Evolutionary conservation across 1,284 basidiomycete species (phyloP).

Genomic region (Prillingera fragicola): DNA sequence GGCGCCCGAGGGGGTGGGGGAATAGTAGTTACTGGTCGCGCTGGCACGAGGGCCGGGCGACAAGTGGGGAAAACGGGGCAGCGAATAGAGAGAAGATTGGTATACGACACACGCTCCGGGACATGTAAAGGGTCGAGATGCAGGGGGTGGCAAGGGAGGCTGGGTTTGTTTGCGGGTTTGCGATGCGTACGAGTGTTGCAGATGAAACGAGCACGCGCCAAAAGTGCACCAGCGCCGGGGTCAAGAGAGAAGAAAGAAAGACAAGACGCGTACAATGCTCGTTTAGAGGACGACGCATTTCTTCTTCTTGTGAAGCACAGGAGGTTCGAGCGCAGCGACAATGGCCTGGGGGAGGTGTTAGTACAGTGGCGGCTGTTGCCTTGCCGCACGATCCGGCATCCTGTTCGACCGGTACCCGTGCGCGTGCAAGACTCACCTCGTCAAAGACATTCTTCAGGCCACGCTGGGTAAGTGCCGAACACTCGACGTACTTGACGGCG

Average conservation of each 20-base stretch:
- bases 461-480: slow-evolving; percentile 97
- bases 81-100: slow-evolving; percentile 16
- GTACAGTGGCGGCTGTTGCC: not conserved
- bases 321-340: slow-evolving; percentile 95
- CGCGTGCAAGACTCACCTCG: slow-evolving; percentile 60
- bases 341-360: slow-evolving; percentile 66
- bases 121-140: slow-evolving; percentile 15
- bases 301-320: slow-evolving; percentile 75
- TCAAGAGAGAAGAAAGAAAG: not conserved
- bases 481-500: slow-evolving; percentile 98
- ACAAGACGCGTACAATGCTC: not conserved
- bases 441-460: slow-evolving; percentile 99
- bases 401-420: no score
- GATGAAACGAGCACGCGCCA: no score
- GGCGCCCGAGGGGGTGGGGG: no score
- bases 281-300: slow-evolving; percentile 75
- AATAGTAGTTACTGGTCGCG: no score
- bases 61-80: no score
- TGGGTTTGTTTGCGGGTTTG: no score
- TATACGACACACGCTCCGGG: slow-evolving; percentile 17
- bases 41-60: no score
- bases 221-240: no score
- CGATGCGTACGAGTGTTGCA: no score
- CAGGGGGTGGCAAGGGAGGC: not conserved
- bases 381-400: not conserved